A percentile compares a stretch with the other conserved stretches of the same genome.
Evolutionary conservation across 345 rosid species (phyloP).

Genomic region (Eutrema japonicum): DNA sequence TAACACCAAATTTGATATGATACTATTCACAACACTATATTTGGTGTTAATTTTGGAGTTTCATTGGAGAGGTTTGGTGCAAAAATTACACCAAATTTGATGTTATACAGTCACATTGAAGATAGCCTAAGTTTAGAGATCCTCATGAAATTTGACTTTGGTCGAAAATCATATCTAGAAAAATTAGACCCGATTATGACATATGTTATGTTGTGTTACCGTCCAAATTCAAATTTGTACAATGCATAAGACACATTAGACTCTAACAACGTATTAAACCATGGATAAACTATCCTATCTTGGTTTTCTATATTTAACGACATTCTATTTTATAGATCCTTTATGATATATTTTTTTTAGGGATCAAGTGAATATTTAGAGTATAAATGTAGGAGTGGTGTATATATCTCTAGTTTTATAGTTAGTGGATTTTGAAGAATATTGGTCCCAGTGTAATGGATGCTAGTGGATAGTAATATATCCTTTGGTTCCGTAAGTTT

Average conservation of each 20-base stretch:
- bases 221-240: too few species aligned
- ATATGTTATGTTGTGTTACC: too few species aligned
- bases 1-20: too few species aligned
- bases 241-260: too few species aligned
- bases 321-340: neutral
- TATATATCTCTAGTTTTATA: slow-evolving; percentile 7
- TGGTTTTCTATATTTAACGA: neutral
- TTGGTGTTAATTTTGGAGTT: too few species aligned
- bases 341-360: neutral
- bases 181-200: too few species aligned
- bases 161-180: too few species aligned
- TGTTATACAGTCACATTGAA: too few species aligned
- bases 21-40: too few species aligned
- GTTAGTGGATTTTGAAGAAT: slow-evolving; percentile 28
- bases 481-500: slow-evolving; percentile 19
- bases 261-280: neutral
- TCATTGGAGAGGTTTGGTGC: too few species aligned
- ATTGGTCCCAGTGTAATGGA: slow-evolving; percentile 37
- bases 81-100: too few species aligned
- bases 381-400: slow-evolving; percentile 14
- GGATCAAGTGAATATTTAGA: neutral
- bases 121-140: neutral
- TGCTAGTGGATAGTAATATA: slow-evolving; percentile 29
- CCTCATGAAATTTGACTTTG: slow-evolving; percentile 9
- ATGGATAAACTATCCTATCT: neutral